These are phyloP conservation scores for Halophytophthora batemanensis DNA, from an alignment of 352 stramenopile species.

Conservation along the genomic window DNA sequence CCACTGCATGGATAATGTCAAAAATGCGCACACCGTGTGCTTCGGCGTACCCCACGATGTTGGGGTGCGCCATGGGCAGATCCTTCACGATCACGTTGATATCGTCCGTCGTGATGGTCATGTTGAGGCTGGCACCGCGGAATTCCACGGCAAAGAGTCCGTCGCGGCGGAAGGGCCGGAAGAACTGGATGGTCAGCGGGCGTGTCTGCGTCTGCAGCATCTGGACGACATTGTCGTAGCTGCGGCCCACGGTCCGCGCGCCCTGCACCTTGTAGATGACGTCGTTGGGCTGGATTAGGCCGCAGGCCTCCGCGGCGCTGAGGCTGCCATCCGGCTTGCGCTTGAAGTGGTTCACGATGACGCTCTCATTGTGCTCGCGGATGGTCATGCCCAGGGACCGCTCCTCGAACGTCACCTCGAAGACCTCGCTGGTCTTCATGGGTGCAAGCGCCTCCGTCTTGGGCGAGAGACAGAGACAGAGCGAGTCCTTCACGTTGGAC, in stretches of 20 bases:
- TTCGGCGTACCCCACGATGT: constrained; percentile 83
- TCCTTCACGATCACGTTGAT: constrained; percentile 85
- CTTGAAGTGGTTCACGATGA: constrained; percentile 87
- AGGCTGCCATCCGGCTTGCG: constrained; percentile 43
- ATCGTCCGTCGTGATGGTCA: constrained; percentile 86
- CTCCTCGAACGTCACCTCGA: constrained; percentile 75
- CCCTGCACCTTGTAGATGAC: constrained; percentile 88
- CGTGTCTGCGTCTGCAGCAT: constrained; percentile 83
- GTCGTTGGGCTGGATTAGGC: constrained; percentile 60
- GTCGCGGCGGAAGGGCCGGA: constrained; percentile 72
- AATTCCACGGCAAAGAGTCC: constrained; percentile 84
- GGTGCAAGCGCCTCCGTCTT: constrained; percentile 81
- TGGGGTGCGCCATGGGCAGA: constrained; percentile 74
- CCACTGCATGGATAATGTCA: constrained; percentile 76
- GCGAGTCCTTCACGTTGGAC: constrained; percentile 40
- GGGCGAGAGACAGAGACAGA: constrained; percentile 79
- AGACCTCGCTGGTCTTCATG: constrained; percentile 79
- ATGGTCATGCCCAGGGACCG: constrained; percentile 80
- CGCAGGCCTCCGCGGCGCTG: constrained; percentile 54
- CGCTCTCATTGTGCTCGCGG: constrained; percentile 78
- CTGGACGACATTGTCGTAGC: constrained; percentile 81
- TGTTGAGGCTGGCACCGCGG: constrained; percentile 71
- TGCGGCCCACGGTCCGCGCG: constrained; percentile 64
- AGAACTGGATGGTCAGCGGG: constrained; percentile 79
- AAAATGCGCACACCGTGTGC: constrained; percentile 77